Percentiles rank a stretch among this genome's conserved stretches.
These are phyloP conservation scores for Solanum acaule DNA, from an alignment of 257 asterid genomes.

Conservation along the genomic window DNA sequence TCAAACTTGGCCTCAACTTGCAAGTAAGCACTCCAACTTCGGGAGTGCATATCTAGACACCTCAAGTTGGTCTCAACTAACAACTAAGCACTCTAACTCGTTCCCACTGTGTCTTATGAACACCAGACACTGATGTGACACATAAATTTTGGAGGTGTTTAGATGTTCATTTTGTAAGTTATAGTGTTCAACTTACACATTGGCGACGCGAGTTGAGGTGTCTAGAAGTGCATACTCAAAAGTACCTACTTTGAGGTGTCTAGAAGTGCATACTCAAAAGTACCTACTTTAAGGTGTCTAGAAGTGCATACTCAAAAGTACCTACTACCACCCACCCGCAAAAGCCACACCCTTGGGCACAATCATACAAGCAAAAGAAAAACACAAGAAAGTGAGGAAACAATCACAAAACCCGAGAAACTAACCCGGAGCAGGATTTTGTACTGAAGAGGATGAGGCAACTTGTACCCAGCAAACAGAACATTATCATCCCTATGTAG, in stretches of 20 bases:
- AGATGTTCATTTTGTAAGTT: neutral
- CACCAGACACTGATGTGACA: neutral
- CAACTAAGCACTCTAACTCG: neutral
- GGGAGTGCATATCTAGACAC: neutral
- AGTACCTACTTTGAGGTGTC: no score
- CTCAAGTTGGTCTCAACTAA: neutral
- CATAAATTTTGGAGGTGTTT: neutral
- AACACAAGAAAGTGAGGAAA: neutral
- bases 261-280: neutral
- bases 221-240: neutral
- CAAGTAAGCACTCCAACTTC: neutral
- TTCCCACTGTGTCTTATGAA: neutral
- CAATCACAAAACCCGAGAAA: neutral
- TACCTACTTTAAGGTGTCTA: no score
- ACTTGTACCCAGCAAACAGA: constrained; percentile 88
- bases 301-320: neutral
- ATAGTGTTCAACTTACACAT: neutral
- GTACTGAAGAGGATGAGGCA: constrained; percentile 98
- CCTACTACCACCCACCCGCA: neutral
- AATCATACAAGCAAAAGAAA: neutral
- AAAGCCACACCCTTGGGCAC: neutral
- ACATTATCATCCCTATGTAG: constrained; percentile 82
- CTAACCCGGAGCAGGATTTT: constrained; percentile 78
- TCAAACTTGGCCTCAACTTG: neutral
- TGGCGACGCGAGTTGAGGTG: neutral